Conservation (phyloP, 2,329 filamentous ascomycete species). For the Westerdykella aurantiaca region DNA sequence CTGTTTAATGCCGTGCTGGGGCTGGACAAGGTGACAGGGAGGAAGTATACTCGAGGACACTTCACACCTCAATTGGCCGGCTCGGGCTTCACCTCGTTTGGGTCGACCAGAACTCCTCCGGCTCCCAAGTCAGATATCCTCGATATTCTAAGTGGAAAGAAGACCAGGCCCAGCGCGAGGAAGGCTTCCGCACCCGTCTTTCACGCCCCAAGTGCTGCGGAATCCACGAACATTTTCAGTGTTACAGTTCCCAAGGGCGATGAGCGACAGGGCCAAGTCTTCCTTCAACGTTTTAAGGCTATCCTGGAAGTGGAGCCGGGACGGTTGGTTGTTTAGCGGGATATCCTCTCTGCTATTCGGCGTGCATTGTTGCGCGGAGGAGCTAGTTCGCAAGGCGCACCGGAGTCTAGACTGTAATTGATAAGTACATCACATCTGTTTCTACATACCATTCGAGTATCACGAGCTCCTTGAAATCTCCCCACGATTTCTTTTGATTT, state of each 20-base stretch:
- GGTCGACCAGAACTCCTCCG: conserved; percentile 32
- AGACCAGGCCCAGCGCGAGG: conserved; percentile 21
- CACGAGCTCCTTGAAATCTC: too few relatives aligned
- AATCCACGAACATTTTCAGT: conserved; percentile 71
- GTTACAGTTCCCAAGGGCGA: conserved; percentile 73
- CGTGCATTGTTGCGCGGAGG: not conserved
- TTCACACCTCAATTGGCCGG: conserved; percentile 67
- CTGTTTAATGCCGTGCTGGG: conserved; percentile 88
- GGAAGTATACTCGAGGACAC: conserved; percentile 51
- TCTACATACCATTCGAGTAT: too few relatives aligned
- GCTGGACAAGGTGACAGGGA: conserved; percentile 47
- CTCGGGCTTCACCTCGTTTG: conserved; percentile 24
- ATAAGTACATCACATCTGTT: too few relatives aligned
- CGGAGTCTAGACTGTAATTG: too few relatives aligned
- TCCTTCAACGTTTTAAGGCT: conserved; percentile 79
- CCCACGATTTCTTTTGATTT: too few relatives aligned
- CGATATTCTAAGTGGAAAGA: conserved; percentile 59
- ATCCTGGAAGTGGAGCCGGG: conserved; percentile 52
- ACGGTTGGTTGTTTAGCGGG: conserved; percentile 31
- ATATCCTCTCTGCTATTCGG: not conserved
- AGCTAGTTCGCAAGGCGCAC: too few relatives aligned
- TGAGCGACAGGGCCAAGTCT: conserved; percentile 72
- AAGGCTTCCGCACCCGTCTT: conserved; percentile 16
- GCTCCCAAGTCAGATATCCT: conserved; percentile 67
- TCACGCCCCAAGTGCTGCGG: conserved; percentile 31